phyloP scores from a whole-genome alignment of 371 early-diverging fungal genomes.

The Mortierella sp. region DNA sequence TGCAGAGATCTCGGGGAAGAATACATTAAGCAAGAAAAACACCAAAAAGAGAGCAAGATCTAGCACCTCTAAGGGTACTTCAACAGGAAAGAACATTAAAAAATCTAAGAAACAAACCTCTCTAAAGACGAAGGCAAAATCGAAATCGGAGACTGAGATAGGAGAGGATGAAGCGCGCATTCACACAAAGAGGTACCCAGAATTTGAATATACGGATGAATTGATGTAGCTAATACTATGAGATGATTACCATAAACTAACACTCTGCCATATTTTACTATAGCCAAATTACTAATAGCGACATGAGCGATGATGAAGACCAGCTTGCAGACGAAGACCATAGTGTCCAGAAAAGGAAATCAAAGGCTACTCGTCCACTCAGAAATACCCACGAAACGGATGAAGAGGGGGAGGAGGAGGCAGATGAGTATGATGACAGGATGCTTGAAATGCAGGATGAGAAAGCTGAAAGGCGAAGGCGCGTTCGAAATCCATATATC shows the following conservation, averaged over 20 bases:
- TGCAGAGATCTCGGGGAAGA: not conserved
- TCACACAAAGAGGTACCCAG: slow-evolving; percentile 31
- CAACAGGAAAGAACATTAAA: not conserved
- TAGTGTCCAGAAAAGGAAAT: not conserved
- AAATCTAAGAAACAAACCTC: not conserved
- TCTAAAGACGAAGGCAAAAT: not conserved
- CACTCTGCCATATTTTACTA: not conserved
- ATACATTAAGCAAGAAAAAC: not conserved
- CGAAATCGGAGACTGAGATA: not conserved
- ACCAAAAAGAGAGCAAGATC: not conserved
- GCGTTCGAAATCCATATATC: slow-evolving; percentile 40
- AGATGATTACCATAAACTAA: no score
- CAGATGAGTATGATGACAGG: slow-evolving; percentile 28
- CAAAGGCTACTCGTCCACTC: not conserved
- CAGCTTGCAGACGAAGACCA: slow-evolving; percentile 1
- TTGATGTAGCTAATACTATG: no score
- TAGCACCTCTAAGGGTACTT: not conserved
- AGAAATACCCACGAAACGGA: not conserved
- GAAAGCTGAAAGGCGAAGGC: slow-evolving; percentile 21
- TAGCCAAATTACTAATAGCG: slow-evolving; percentile 54
- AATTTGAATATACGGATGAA: not conserved
- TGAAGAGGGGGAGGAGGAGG: slow-evolving; percentile 3
- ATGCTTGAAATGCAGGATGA: slow-evolving; percentile 33
- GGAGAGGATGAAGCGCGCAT: slow-evolving; percentile 26
- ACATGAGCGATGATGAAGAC: slow-evolving; percentile 39